phyloP scores from a whole-genome alignment of 129 eudicot genomes.

The Lactuca sativa region DNA sequence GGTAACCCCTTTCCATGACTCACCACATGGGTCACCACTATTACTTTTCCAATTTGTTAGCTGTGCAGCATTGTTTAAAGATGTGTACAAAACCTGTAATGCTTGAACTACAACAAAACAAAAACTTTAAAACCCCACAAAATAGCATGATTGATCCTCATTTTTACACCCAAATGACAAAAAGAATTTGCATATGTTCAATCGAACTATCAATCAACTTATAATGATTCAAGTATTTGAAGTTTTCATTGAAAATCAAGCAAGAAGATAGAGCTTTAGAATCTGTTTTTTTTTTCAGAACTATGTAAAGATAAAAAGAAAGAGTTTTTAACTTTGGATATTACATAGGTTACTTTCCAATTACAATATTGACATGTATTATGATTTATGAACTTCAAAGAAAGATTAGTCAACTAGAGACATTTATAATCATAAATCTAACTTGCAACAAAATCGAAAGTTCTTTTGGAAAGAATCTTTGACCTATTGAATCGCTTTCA shows the following conservation, averaged over 20 bases:
- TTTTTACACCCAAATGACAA: conserved; percentile 13
- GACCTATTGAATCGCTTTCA: not conserved
- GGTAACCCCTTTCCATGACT: conserved; percentile 90
- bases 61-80: conserved; percentile 74
- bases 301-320: too few species aligned
- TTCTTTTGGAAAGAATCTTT: not conserved
- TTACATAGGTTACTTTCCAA: not conserved
- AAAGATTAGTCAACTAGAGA: conserved; percentile 2
- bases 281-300: too few species aligned
- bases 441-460: not conserved
- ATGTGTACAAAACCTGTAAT: conserved; percentile 71
- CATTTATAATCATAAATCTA: not conserved
- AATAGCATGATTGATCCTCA: conserved; percentile 5
- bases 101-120: conserved; percentile 62
- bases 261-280: too few species aligned
- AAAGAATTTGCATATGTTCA: not conserved
- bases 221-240: too few species aligned
- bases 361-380: not conserved
- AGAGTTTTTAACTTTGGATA: too few species aligned
- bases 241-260: too few species aligned
- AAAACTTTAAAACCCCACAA: conserved; percentile 13
- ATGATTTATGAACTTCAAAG: conserved; percentile 10
- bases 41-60: conserved; percentile 75
- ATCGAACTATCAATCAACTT: too few species aligned
- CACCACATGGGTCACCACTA: conserved; percentile 93